Base-by-base conservation (phyloP, 352 stramenopile species). In the Chrysophaeum taylorii region DNA sequence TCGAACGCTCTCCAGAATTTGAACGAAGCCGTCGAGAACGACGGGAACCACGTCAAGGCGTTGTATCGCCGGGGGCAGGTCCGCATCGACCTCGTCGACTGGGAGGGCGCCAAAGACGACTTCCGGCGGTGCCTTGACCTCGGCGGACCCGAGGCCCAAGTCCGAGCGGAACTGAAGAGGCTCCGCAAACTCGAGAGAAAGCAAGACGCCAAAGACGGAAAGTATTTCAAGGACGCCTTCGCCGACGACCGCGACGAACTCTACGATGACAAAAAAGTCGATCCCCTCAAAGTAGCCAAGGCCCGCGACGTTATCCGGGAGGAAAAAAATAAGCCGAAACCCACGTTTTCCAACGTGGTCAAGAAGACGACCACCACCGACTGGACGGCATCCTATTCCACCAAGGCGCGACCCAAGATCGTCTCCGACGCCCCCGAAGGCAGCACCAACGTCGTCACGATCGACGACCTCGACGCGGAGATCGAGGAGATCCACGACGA, bases 301-400 rank as follows among this genome's bases (percentile, higher is more conserved):
- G n/a, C n/a, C n/a, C n/a, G n/a, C n/a, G n/a, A n/a, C n/a, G n/a
- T n/a, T n/a, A n/a, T n/a, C n/a, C n/a, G n/a, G n/a, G n/a, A n/a
- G n/a, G n/a, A n/a, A n/a, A n/a, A n/a, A n/a, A n/a, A n/a, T n/a
- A n/a, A n/a, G n/a, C n/a, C n/a, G n/a, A n/a, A n/a, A n/a, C n/a
- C n/a, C n/a, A n/a, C n/a, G n/a, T n/a, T n/a, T n/a, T n/a, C n/a
- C n/a, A 25, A 25, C 52, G 52, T 63, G 5, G 15, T 31, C 5
- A 63, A 63, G 52, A 60, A n/a, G 48, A 33, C 48, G 18, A 33
- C 48, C 25, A 60, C 25, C 48, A 33, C 16, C 52, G 52, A 63
- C 52, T 63, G 52, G 52, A 63, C 52, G 9, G 9, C 25, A 25
- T 63, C 52, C 27, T 63, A 63, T 23, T 33, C 48, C 5, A 60